Percentiles rank a stretch among this genome's conserved stretches.
Evolutionary conservation across 1,284 basidiomycete species (phyloP).

Genomic region (Heliocybe sulcata): DNA sequence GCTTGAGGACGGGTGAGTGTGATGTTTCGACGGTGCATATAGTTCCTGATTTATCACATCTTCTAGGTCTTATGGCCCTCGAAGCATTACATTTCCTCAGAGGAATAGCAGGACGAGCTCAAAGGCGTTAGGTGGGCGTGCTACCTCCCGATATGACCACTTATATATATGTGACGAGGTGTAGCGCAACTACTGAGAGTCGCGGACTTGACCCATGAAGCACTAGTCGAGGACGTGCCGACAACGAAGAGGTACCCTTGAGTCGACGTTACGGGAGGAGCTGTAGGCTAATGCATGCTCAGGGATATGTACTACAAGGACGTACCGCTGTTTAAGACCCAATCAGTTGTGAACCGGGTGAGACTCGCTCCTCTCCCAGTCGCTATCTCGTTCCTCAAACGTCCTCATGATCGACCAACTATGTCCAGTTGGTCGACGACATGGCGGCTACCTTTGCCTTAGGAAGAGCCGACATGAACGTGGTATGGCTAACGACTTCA

Average conservation of each 20-base stretch:
- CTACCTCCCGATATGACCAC: slow-evolving; percentile 12
- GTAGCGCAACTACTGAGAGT: slow-evolving; percentile 61
- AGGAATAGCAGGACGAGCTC: slow-evolving; percentile 38
- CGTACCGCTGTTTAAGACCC: slow-evolving; percentile 66
- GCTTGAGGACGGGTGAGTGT: slow-evolving; percentile 17
- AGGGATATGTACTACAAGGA: slow-evolving; percentile 89
- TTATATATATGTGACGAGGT: slow-evolving; percentile 1
- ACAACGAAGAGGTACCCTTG: slow-evolving; percentile 58
- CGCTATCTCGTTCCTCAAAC: not conserved
- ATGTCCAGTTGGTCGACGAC: slow-evolving; percentile 74
- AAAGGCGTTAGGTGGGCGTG: slow-evolving; percentile 39
- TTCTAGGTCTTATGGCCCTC: slow-evolving; percentile 12
- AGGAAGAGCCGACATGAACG: slow-evolving; percentile 68
- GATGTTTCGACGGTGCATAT: not conserved
- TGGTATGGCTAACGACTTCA: slow-evolving; percentile 37
- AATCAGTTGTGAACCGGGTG: slow-evolving; percentile 71
- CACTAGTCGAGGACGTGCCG: slow-evolving; percentile 43
- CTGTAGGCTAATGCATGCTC: slow-evolving; percentile 1
- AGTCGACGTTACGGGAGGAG: too few relatives aligned
- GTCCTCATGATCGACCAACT: not conserved
- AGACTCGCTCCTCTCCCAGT: slow-evolving; percentile 9
- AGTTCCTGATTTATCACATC: slow-evolving; percentile 1
- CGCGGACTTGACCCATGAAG: slow-evolving; percentile 58
- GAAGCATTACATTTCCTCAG: slow-evolving; percentile 23
- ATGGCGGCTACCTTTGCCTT: slow-evolving; percentile 76